Percentiles rank a stretch among this genome's conserved stretches.
These are phyloP conservation scores for Clathrospora elynae DNA, from an alignment of 2,329 filamentous ascomycete genomes.

Conservation along the genomic window DNA sequence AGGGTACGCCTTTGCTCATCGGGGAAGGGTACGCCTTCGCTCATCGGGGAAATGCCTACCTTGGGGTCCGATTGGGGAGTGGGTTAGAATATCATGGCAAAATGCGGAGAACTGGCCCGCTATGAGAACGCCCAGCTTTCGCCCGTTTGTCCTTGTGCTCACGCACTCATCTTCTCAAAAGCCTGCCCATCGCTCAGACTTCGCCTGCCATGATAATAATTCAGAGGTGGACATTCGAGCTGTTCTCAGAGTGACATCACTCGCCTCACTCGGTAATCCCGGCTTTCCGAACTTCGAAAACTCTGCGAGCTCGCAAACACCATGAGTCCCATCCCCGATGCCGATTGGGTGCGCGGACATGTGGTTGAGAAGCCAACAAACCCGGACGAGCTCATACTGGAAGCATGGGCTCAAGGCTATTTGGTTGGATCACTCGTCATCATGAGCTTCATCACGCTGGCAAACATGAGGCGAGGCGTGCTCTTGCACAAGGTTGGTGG, in stretches of 20 bases:
- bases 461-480: slow-evolving; percentile 56
- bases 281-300: slow-evolving; percentile 20
- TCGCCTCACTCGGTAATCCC: slow-evolving; percentile 25
- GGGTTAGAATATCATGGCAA: slow-evolving; percentile 35
- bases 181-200: slow-evolving; percentile 4
- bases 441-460: slow-evolving; percentile 55
- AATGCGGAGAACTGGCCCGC: slow-evolving; percentile 33
- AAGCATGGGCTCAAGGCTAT: slow-evolving; percentile 50
- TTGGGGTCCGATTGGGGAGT: no score
- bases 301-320: slow-evolving; percentile 18
- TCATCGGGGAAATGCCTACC: no score
- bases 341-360: slow-evolving; percentile 17
- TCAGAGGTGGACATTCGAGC: slow-evolving; percentile 18
- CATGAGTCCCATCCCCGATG: slow-evolving; percentile 27
- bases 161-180: slow-evolving; percentile 1
- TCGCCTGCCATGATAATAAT: slow-evolving; percentile 28
- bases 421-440: slow-evolving; percentile 53
- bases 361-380: slow-evolving; percentile 41
- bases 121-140: slow-evolving; percentile 12
- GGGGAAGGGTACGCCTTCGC: no score
- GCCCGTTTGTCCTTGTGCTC: slow-evolving; percentile 10
- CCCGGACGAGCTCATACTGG: slow-evolving; percentile 43
- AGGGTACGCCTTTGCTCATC: no score
- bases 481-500: slow-evolving; percentile 53
- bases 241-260: slow-evolving; percentile 30